Evolutionary conservation across 2,329 filamentous ascomycete genomes (phyloP), one percentile per base, ranked within the genome.

Genomic region (Neodidymelliopsis sp.): DNA sequence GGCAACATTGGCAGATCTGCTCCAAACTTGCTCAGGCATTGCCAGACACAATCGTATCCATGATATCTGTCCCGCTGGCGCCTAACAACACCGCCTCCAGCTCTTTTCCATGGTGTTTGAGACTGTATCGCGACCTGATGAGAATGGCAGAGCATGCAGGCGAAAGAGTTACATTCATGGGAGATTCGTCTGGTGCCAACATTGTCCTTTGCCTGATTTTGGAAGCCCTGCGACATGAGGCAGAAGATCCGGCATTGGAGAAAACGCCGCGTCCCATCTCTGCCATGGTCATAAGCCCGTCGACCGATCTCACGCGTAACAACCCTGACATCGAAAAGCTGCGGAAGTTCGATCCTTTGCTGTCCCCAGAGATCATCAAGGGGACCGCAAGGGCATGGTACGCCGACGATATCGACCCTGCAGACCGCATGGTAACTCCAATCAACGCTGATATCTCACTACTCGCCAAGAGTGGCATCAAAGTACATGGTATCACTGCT

Each of bases 101-200:
- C 0, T 65, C 80, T 0, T 75, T 84, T 22, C 80, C 81, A 0
- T 66, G 70, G 18, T 74, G 84, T 10, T 53, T 78, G 35, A 72
- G 60, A 25, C 70, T 81, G 9, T 81, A 83, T 50, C 65, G 67
- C 0, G 60, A 60, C 0, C 49, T 82, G 0, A 56, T 84, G 53
- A 34, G 56, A 2, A 59, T 74, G n/a, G 73, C 78, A 0, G 58
- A 67, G 0, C 57, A 63, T 0, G 67, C 65, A 0, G 67, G 66
- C 2, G 77, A 83, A 43, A 70, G 63, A 1, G 70, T 84, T 0
- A 74, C 79, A 1, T 69, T 84, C 1, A 77, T 75, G 0, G 83
- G 83, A 1, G 83, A 85, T 44, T 82, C 79, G 0, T 78, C 81
- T 0, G 82, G 83, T 0, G 82, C 76, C 0, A 85, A 84, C 49